Conservation (phyloP, 1,139 yeast species). For the Hyphopichia fennica region DNA sequence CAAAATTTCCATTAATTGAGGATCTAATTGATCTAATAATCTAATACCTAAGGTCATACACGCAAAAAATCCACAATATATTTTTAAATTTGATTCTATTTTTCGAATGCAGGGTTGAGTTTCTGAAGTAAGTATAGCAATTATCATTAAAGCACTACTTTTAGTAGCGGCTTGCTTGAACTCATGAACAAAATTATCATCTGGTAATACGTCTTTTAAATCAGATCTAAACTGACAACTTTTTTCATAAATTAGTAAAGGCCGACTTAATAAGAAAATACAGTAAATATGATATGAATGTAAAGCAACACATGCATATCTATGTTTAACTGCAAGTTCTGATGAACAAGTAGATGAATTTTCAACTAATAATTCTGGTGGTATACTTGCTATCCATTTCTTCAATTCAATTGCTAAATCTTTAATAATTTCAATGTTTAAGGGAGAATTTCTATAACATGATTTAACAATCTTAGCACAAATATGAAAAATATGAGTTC, state of each 20-base stretch:
- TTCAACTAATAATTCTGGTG: not conserved
- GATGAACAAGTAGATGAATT: not conserved
- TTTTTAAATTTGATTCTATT: not conserved
- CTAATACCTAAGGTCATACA: not conserved
- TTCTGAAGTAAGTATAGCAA: not conserved
- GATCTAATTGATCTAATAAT: not conserved
- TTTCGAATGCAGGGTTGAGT: not conserved
- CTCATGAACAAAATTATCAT: too few species aligned
- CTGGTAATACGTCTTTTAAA: too few species aligned
- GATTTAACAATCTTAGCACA: not conserved
- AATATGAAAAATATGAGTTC: not conserved
- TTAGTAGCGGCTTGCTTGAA: not conserved
- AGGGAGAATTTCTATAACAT: not conserved
- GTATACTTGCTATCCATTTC: not conserved
- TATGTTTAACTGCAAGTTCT: not conserved
- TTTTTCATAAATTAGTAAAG: not conserved
- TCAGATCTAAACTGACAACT: not conserved
- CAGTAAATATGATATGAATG: slow-evolving; percentile 6
- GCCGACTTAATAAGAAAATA: slow-evolving; percentile 6
- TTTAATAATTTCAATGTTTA: not conserved
- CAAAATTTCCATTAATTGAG: not conserved
- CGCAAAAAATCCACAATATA: not conserved
- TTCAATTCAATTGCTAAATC: not conserved
- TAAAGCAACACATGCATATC: slow-evolving; percentile 1
- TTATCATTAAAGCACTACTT: not conserved